phyloP scores from a whole-genome alignment of 768 basidiomycete genomes.

The Phaffia tasmanica region DNA sequence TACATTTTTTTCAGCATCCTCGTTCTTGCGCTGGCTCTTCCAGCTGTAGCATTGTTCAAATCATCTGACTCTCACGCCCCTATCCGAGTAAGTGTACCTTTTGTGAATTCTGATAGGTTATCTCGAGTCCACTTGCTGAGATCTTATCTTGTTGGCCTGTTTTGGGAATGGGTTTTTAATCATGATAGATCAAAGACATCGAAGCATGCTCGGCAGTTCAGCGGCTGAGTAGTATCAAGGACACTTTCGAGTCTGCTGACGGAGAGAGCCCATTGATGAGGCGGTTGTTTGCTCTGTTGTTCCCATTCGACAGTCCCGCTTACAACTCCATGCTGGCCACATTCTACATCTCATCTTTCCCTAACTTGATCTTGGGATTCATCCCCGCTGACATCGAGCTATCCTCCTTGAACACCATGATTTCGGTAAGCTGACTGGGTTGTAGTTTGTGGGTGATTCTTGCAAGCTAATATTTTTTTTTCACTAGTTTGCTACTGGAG shows the following conservation, averaged over 20 bases:
- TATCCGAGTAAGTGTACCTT: slow-evolving; percentile 3
- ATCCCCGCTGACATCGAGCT: slow-evolving; percentile 73
- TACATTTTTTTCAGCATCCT: neutral
- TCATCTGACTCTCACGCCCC: slow-evolving; percentile 1
- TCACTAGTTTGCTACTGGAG: slow-evolving; percentile 51
- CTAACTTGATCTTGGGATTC: slow-evolving; percentile 88
- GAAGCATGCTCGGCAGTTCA: slow-evolving; percentile 2
- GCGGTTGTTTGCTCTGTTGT: slow-evolving; percentile 64
- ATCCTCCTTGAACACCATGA: slow-evolving; percentile 84
- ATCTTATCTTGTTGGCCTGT: neutral
- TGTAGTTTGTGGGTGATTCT: slow-evolving; percentile 55
- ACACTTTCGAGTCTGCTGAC: slow-evolving; percentile 10
- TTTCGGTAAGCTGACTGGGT: slow-evolving; percentile 41
- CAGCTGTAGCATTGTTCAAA: slow-evolving; percentile 13
- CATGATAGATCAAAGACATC: slow-evolving; percentile 7
- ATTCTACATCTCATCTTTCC: slow-evolving; percentile 83
- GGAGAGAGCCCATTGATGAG: slow-evolving; percentile 45
- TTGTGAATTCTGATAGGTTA: neutral
- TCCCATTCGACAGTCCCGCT: slow-evolving; percentile 51
- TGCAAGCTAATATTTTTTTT: slow-evolving; percentile 11
- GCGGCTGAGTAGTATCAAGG: slow-evolving; percentile 7
- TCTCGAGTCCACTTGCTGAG: too few species aligned
- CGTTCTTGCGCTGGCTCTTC: neutral
- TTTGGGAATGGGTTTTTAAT: neutral
- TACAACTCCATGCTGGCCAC: slow-evolving; percentile 54